A percentile compares a stretch with the other conserved stretches of the same genome.
Evolutionary conservation across 768 basidiomycete genomes (phyloP).

Genomic region (Naganishia friedmannii): DNA sequence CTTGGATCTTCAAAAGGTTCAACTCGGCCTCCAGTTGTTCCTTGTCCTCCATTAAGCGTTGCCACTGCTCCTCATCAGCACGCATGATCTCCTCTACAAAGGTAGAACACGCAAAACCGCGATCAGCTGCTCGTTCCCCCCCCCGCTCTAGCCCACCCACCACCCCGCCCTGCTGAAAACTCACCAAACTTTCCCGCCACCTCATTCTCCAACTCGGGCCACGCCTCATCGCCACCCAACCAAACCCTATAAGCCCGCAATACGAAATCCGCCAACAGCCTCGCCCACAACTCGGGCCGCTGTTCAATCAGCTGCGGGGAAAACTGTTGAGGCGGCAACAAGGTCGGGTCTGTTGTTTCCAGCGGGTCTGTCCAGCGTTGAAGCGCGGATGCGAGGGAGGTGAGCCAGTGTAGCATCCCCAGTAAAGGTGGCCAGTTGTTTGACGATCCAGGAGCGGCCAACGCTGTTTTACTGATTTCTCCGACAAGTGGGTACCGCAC

Average conservation of each 20-base stretch:
- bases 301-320: slow-evolving; percentile 18
- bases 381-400: slow-evolving; percentile 60
- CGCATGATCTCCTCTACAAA: slow-evolving; percentile 24
- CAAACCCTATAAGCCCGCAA: slow-evolving; percentile 34
- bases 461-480: slow-evolving; percentile 76
- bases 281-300: slow-evolving; percentile 15
- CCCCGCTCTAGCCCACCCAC: too few species aligned
- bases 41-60: slow-evolving; percentile 31
- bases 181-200: slow-evolving; percentile 63
- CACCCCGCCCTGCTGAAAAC: slow-evolving; percentile 36
- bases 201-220: slow-evolving; percentile 63
- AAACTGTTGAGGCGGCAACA: slow-evolving; percentile 10
- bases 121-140: neutral
- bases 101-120: neutral
- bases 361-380: slow-evolving; percentile 6
- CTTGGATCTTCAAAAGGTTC: slow-evolving; percentile 40
- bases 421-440: slow-evolving; percentile 88
- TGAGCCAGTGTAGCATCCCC: slow-evolving; percentile 89
- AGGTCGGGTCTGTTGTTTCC: slow-evolving; percentile 10
- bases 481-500: slow-evolving; percentile 73
- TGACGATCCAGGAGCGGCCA: slow-evolving; percentile 81
- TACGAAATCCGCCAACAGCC: slow-evolving; percentile 21
- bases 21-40: slow-evolving; percentile 33
- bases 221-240: slow-evolving; percentile 58
- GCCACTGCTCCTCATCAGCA: slow-evolving; percentile 22